Conservation (phyloP, 2,329 filamentous ascomycete species). For the Elsinoe necatrix region DNA sequence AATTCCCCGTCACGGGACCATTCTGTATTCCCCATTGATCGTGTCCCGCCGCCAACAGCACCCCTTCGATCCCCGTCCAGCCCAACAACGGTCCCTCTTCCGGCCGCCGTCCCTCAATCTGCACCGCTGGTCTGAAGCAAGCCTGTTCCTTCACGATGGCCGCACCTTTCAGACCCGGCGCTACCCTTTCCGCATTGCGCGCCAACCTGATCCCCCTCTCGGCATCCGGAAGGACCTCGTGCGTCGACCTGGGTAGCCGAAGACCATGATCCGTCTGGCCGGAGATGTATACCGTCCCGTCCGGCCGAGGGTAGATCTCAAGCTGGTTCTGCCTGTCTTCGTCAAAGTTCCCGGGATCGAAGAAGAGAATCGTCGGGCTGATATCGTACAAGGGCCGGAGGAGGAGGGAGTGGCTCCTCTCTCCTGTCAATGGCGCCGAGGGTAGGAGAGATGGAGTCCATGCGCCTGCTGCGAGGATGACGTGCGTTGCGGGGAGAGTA, state of each 20-base stretch:
- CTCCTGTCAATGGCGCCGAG: background rate
- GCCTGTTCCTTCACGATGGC: background rate
- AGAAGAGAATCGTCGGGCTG: background rate
- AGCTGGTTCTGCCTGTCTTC: background rate
- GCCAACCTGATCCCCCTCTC: background rate
- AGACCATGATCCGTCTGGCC: constrained; percentile 6
- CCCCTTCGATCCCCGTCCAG: background rate
- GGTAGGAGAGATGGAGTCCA: constrained; percentile 14
- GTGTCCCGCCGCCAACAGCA: constrained; percentile 13
- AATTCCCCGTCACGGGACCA: constrained; percentile 11
- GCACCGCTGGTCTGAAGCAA: background rate
- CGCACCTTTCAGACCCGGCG: background rate
- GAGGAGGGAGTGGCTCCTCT: constrained; percentile 10
- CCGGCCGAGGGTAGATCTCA: constrained; percentile 9
- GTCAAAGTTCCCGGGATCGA: background rate
- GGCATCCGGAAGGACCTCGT: background rate
- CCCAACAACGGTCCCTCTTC: background rate
- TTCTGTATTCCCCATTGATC: constrained; percentile 16
- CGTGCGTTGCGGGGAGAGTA: background rate
- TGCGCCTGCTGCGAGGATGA: constrained; percentile 11
- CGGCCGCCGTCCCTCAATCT: background rate
- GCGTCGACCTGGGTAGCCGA: background rate
- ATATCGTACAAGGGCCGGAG: background rate
- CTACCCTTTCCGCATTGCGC: background rate
- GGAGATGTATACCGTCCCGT: background rate